Base-by-base conservation (phyloP, 495 filamentous ascomycete species). In the Penicillium psychrofluorescens region DNA sequence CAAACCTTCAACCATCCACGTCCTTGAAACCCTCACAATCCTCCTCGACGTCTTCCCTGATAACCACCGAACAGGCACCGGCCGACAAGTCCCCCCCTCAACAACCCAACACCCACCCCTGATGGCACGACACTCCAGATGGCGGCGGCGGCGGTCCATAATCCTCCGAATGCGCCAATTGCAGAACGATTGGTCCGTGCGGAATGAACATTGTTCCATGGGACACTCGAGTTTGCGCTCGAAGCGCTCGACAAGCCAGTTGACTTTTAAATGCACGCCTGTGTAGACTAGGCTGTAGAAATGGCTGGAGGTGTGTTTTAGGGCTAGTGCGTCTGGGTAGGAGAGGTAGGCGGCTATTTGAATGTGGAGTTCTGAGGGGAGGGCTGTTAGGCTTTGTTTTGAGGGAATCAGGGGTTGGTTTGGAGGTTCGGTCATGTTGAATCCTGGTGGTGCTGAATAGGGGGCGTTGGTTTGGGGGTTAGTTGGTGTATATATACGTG, bases 291-390 rank as follows among this genome's bases (percentile, higher is more conserved):
- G 55, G n/a, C 51, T 50, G 58, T 78, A 80, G 55, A 86, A 82
- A 50, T 84, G 74, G 33, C 74, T 74, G 48, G 59, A 76, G 27
- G 72, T 77, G 55, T 85, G 80, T 48, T 85, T 85, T 14, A 86
- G 64, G 1, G 90, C 68, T 67, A 88, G 53, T 70, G 83, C 59
- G 84, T 90, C 67, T 55, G 90, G 60, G 67, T 85, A 54, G 63
- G 85, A 47, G 82, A 95, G 66, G 77, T 88, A 49, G 59, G 86
- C 52, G 80, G 90, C 71, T 76, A 95, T 76, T 79, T 91, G 53
- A 57, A 81, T 28, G 72, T 85, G 83, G 27, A 86, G 72, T 53
- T 86, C 83, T 15, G 78, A 68, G 2, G 83, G 83, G 8, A 86
- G 69, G 35, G 52, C 45, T 58, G 66, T 63, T 1, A 76, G 50